These are phyloP conservation scores for Microbotryum violaceum DNA, from an alignment of 1,284 basidiomycete species.

Conservation along the genomic window DNA sequence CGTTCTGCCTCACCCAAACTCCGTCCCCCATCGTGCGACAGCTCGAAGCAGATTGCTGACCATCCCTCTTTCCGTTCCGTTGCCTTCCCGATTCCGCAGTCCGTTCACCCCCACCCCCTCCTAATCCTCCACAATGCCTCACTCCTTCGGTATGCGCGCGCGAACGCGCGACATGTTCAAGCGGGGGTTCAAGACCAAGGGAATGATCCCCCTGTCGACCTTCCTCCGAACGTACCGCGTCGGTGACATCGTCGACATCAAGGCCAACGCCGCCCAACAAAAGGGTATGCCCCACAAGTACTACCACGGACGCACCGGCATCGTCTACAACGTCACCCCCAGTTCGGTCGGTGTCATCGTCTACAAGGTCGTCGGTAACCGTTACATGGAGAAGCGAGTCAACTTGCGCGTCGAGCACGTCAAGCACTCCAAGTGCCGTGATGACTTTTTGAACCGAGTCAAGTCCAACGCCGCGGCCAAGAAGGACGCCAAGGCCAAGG, in stretches of 20 bases:
- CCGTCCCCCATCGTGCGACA: no score
- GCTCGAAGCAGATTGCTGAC: background rate
- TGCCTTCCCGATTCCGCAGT: background rate
- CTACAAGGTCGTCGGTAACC: constrained; percentile 98
- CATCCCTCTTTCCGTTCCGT: background rate
- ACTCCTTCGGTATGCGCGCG: constrained; percentile 95
- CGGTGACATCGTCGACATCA: constrained; percentile 99
- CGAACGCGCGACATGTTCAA: constrained; percentile 99
- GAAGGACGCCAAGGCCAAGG: constrained; percentile 76
- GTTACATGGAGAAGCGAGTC: constrained; percentile 99
- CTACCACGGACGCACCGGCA: constrained; percentile 67
- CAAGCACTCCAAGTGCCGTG: constrained; percentile 94
- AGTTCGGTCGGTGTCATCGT: constrained; percentile 93
- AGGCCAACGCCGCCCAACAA: constrained; percentile 97
- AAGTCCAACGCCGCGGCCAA: constrained; percentile 84
- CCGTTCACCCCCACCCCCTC: constrained; percentile 10
- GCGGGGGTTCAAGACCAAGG: constrained; percentile 75
- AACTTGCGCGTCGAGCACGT: constrained; percentile 99
- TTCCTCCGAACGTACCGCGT: constrained; percentile 88
- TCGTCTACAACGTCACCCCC: constrained; percentile 96
- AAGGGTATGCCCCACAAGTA: constrained; percentile 99
- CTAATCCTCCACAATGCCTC: constrained; percentile 73
- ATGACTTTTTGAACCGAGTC: constrained; percentile 95
- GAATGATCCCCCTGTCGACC: constrained; percentile 82
- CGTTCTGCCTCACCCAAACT: no score